Conservation (phyloP, 257 asterid genomes). For the Penstemon eatonii region DNA sequence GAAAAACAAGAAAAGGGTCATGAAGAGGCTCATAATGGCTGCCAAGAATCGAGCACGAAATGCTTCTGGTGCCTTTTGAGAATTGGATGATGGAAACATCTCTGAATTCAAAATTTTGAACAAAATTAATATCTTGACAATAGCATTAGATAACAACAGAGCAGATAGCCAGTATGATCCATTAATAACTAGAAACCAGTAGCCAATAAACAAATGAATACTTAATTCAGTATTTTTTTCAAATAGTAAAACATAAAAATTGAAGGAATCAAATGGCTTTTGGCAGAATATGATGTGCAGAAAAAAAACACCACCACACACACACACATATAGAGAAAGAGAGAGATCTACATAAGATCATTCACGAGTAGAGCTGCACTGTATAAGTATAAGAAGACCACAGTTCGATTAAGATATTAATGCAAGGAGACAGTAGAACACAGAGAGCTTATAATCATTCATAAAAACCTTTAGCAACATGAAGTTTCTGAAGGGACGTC, state of each 20-base stretch:
- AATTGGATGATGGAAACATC: conserved; percentile 36
- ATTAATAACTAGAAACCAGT: neutral
- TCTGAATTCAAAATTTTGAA: conserved; percentile 40
- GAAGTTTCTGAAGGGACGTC: conserved; percentile 35
- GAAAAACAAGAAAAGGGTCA: conserved; percentile 52
- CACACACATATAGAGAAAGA: neutral
- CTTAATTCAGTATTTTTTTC: neutral
- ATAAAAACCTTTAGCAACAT: conserved; percentile 49
- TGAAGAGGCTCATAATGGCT: conserved; percentile 60
- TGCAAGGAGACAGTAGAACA: conserved; percentile 5
- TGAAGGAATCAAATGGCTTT: conserved; percentile 8
- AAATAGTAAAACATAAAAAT: conserved; percentile 54
- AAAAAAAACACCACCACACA: no score
- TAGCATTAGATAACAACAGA: conserved; percentile 4
- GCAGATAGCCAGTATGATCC: neutral
- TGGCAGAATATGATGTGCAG: neutral
- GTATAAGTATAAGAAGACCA: neutral
- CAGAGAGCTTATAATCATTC: conserved; percentile 21
- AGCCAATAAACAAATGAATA: neutral
- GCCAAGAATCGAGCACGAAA: conserved; percentile 45
- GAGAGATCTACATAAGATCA: neutral
- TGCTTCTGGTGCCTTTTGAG: conserved; percentile 58
- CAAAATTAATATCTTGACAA: conserved; percentile 11
- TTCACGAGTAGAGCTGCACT: neutral
- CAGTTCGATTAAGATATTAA: conserved; percentile 1